A percentile compares a stretch with the other conserved stretches of the same genome.
These are phyloP conservation scores for Russula sp. DNA, from an alignment of 768 basidiomycete species.

Conservation along the genomic window DNA sequence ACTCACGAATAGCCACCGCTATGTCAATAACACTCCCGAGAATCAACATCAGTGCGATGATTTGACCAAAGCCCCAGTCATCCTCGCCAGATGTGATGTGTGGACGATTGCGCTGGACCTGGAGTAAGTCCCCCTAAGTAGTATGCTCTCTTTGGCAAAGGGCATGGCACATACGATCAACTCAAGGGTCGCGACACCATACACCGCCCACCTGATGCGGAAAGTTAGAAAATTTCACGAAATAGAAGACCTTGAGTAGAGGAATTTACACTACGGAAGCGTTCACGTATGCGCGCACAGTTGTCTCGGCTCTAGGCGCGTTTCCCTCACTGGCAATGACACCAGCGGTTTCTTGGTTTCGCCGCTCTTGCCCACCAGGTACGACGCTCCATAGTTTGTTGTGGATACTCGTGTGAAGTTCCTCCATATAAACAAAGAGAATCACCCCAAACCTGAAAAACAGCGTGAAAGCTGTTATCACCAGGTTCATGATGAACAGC, in stretches of 20 bases:
- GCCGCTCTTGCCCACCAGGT: background rate
- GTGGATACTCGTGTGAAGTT: background rate
- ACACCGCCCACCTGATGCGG: background rate
- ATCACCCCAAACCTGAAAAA: background rate
- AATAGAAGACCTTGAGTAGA: background rate
- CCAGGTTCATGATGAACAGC: background rate
- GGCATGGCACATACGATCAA: background rate
- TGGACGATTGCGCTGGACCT: slow-evolving; percentile 4
- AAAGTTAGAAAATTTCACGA: background rate
- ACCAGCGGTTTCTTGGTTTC: background rate
- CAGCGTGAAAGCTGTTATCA: background rate
- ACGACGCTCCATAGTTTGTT: background rate
- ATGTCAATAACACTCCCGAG: background rate
- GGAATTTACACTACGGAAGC: background rate
- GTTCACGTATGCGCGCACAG: background rate
- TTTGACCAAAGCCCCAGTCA: slow-evolving; percentile 11
- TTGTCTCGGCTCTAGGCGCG: background rate
- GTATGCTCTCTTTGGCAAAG: background rate
- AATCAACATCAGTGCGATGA: background rate
- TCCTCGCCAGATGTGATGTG: slow-evolving; percentile 4
- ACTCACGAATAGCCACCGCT: background rate
- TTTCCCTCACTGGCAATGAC: background rate
- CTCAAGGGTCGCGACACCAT: background rate
- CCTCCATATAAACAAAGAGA: background rate
- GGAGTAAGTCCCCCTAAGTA: background rate